Conservation (phyloP, 2,329 filamentous ascomycete genomes). For the Colletotrichum tropicale region DNA sequence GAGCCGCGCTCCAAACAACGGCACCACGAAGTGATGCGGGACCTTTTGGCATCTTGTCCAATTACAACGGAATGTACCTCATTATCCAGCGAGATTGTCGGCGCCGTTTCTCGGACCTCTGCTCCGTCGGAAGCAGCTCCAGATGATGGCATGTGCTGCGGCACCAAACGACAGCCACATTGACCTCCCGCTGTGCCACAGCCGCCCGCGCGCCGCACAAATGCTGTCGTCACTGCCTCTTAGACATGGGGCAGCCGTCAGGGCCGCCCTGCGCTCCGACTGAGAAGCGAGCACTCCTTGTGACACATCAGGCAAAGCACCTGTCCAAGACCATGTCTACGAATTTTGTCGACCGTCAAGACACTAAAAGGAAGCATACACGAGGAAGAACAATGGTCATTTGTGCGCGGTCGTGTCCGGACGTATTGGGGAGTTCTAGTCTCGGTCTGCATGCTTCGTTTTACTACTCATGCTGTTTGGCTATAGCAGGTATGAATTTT, state of each 20-base stretch:
- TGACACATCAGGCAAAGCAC: not conserved
- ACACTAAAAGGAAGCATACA: not conserved
- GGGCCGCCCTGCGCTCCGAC: not conserved
- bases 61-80: not conserved
- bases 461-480: not conserved
- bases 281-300: not conserved
- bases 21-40: not conserved
- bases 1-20: not conserved
- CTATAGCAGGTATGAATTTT: not conserved
- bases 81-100: not conserved
- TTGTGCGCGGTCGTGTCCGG: not conserved
- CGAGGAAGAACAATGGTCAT: not conserved
- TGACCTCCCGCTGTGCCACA: slow-evolving; percentile 1
- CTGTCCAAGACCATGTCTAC: not conserved
- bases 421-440: not conserved
- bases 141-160: not conserved
- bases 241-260: not conserved
- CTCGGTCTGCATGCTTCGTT: not conserved
- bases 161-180: slow-evolving; percentile 8
- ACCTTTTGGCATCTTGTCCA: not conserved
- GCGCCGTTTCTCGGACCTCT: not conserved
- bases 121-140: not conserved
- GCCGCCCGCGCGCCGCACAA: not conserved
- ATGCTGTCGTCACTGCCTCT: not conserved
- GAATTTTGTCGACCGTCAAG: not conserved